Percentiles rank a stretch among this genome's conserved stretches.
These are phyloP conservation scores for Sphagnum tenellum DNA, from an alignment of 225 moss, liverwort and hornwort species.

Conservation along the genomic window DNA sequence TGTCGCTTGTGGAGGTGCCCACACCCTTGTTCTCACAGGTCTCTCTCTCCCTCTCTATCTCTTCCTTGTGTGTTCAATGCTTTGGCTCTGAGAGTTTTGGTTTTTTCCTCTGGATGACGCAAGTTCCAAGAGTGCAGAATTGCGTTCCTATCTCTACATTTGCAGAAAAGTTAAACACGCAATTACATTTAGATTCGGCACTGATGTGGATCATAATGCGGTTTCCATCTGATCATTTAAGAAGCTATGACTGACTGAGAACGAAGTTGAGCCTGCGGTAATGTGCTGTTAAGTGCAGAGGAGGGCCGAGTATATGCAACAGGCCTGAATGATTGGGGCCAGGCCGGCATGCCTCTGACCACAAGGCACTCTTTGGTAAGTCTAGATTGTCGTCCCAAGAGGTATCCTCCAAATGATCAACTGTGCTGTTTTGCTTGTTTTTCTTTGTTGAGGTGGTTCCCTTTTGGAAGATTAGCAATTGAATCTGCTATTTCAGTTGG, in stretches of 20 bases:
- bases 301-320: constrained; percentile 63
- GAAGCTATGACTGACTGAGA: too few species aligned
- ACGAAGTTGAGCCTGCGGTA: too few species aligned
- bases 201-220: too few species aligned
- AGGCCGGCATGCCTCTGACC: constrained; percentile 53
- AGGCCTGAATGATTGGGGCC: constrained; percentile 84
- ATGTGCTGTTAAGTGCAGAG: constrained; percentile 26
- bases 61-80: not conserved
- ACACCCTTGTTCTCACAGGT: constrained; percentile 84
- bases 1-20: constrained; percentile 91
- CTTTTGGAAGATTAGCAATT: too few species aligned
- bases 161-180: too few species aligned
- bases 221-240: too few species aligned
- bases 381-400: not conserved
- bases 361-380: constrained; percentile 33
- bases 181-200: too few species aligned
- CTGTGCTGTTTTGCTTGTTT: too few species aligned
- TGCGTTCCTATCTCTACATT: too few species aligned
- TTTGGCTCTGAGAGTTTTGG: not conserved
- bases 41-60: not conserved
- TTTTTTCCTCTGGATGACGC: not conserved
- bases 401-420: too few species aligned
- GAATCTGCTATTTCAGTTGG: too few species aligned
- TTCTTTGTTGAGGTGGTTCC: too few species aligned
- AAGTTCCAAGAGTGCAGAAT: not conserved